A percentile compares a stretch with the other conserved stretches of the same genome.
phyloP scores from a whole-genome alignment of 495 filamentous ascomycete species.

The Penicillium bovifimosum region DNA sequence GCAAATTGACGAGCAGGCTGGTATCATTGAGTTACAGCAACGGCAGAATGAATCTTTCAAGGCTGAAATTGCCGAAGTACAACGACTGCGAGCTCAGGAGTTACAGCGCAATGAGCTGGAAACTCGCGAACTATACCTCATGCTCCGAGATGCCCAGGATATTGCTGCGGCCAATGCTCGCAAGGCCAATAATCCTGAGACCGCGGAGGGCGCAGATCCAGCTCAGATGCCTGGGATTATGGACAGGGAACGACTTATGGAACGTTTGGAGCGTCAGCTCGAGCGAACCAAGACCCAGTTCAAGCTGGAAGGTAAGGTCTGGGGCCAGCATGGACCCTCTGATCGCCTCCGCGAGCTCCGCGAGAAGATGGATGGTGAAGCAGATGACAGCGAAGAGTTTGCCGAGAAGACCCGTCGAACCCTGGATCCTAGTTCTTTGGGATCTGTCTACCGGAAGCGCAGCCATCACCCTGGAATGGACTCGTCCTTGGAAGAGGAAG shows the following conservation, averaged over 20 bases:
- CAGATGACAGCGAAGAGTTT: conserved; percentile 44
- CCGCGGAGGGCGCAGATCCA: conserved; percentile 56
- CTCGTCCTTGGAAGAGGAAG: conserved; percentile 33
- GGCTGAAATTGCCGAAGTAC: conserved; percentile 81
- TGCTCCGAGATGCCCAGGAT: conserved; percentile 97
- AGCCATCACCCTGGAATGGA: conserved; percentile 47
- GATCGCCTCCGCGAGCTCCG: conserved; percentile 87
- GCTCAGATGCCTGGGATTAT: conserved; percentile 86
- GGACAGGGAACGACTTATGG: conserved; percentile 87
- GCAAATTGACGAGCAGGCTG: conserved; percentile 85
- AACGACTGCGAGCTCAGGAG: conserved; percentile 82
- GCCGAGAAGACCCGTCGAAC: conserved; percentile 45
- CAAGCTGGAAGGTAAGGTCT: conserved; percentile 92
- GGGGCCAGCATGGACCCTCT: conserved; percentile 82
- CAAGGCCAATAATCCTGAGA: conserved; percentile 45
- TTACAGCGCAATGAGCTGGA: conserved; percentile 93
- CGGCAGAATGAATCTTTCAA: conserved; percentile 83
- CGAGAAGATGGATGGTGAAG: conserved; percentile 82
- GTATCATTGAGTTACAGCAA: conserved; percentile 81
- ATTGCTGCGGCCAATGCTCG: conserved; percentile 82
- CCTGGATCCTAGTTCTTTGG: conserved; percentile 54
- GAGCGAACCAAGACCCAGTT: conserved; percentile 97
- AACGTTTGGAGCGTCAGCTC: conserved; percentile 85
- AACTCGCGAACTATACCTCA: conserved; percentile 93
- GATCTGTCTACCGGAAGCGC: conserved; percentile 58